Percentiles rank a stretch among this genome's conserved stretches.
Conservation (phyloP, 73 alveolate genomes). For the Uronychia binucleata region DNA sequence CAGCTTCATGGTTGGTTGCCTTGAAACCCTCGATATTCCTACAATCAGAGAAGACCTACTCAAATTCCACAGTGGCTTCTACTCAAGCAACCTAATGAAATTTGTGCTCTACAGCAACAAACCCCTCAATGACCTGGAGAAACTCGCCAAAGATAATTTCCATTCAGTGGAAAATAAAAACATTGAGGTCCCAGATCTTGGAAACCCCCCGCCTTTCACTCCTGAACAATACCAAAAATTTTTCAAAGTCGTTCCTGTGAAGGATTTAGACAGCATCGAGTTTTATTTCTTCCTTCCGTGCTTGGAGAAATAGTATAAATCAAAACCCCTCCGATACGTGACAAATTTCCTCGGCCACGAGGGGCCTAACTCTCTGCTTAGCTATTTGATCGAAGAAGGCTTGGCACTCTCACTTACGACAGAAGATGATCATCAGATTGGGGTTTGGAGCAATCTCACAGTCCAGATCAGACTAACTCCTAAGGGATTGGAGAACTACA, state of each 20-base stretch:
- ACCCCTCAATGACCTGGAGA: slow-evolving; percentile 69
- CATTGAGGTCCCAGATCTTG: slow-evolving; percentile 81
- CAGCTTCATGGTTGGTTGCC: slow-evolving; percentile 67
- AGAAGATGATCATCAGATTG: slow-evolving; percentile 55
- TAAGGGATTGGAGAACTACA: slow-evolving; percentile 85
- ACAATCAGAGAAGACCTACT: slow-evolving; percentile 85
- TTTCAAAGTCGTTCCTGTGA: slow-evolving; percentile 76
- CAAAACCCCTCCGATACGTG: slow-evolving; percentile 61
- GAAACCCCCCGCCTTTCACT: slow-evolving; percentile 72
- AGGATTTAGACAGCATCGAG: slow-evolving; percentile 51
- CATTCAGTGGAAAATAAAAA: slow-evolving; percentile 77
- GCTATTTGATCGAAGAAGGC: slow-evolving; percentile 83
- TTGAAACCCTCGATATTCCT: slow-evolving; percentile 67
- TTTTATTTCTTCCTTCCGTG: slow-evolving; percentile 61
- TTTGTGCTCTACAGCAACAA: slow-evolving; percentile 81
- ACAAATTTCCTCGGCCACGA: slow-evolving; percentile 86
- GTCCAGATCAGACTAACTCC: slow-evolving; percentile 80
- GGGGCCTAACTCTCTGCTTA: slow-evolving; percentile 84
- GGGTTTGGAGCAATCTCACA: slow-evolving; percentile 54
- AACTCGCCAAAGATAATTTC: slow-evolving; percentile 68
- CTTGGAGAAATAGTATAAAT: slow-evolving; percentile 44
- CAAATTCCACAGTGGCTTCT: slow-evolving; percentile 84
- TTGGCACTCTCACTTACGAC: slow-evolving; percentile 76
- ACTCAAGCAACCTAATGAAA: slow-evolving; percentile 90
- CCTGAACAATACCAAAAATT: slow-evolving; percentile 67